Conservation (phyloP, 1,139 yeast genomes). For the Blastobotrys aristatus region DNA sequence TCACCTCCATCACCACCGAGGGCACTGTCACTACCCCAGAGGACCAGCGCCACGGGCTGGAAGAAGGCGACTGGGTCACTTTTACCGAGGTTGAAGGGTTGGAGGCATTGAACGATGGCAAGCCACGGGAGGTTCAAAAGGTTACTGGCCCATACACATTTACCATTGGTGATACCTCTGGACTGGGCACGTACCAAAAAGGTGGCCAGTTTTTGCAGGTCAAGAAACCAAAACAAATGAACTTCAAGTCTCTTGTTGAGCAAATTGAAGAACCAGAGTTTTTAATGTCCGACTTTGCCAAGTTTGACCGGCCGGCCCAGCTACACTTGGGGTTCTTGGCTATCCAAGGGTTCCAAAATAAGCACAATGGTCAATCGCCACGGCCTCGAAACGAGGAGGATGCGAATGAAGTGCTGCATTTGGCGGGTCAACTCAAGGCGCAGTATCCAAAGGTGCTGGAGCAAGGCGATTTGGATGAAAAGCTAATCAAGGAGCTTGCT, state of each 20-base stretch:
- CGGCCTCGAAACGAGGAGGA: slow-evolving; percentile 72
- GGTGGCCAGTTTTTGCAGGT: slow-evolving; percentile 95
- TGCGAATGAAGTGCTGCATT: slow-evolving; percentile 58
- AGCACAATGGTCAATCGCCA: slow-evolving; percentile 64
- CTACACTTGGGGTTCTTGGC: slow-evolving; percentile 92
- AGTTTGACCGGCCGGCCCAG: slow-evolving; percentile 86
- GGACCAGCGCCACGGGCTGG: slow-evolving; percentile 87
- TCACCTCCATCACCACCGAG: slow-evolving; percentile 79
- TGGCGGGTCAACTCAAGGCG: slow-evolving; percentile 55
- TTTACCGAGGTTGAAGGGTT: slow-evolving; percentile 82
- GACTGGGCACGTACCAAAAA: slow-evolving; percentile 61
- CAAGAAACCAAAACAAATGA: slow-evolving; percentile 64
- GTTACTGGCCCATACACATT: slow-evolving; percentile 94
- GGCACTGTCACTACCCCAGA: slow-evolving; percentile 92
- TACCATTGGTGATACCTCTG: slow-evolving; percentile 51
- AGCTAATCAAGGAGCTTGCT: slow-evolving; percentile 64
- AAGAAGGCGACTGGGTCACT: slow-evolving; percentile 86
- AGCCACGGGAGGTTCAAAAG: slow-evolving; percentile 59
- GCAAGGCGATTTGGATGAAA: slow-evolving; percentile 55
- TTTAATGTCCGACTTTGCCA: slow-evolving; percentile 81
- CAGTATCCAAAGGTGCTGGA: slow-evolving; percentile 56
- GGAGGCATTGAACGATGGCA: slow-evolving; percentile 59
- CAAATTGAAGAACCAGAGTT: slow-evolving; percentile 77
- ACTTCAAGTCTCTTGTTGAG: slow-evolving; percentile 58
- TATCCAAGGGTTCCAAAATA: slow-evolving; percentile 63